A percentile compares a stretch with the other conserved stretches of the same genome.
These are phyloP conservation scores for Pseudocercospora vitis DNA, from an alignment of 2,329 filamentous ascomycete species.

Conservation along the genomic window DNA sequence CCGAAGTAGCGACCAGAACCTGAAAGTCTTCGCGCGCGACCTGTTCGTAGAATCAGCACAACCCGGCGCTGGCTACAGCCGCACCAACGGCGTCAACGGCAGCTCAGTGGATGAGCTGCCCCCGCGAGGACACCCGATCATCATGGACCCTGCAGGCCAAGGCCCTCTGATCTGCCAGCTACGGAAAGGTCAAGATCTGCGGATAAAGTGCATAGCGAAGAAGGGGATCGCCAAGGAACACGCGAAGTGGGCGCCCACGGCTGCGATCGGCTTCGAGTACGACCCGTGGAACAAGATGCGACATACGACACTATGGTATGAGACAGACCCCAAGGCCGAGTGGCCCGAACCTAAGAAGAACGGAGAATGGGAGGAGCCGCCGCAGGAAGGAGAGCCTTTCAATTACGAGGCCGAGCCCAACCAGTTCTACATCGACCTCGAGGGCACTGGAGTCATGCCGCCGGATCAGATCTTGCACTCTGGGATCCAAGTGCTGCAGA, in stretches of 20 bases:
- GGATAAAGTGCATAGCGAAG: conserved; percentile 89
- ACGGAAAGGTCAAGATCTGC: conserved; percentile 82
- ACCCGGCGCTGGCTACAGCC: conserved; percentile 71
- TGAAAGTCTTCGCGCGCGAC: conserved; percentile 92
- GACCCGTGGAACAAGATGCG: conserved; percentile 95
- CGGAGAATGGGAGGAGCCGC: conserved; percentile 74
- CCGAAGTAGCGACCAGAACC: conserved; percentile 77
- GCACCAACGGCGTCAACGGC: conserved; percentile 57
- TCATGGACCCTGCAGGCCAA: conserved; percentile 76
- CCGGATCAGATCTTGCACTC: conserved; percentile 82
- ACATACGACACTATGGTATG: conserved; percentile 93
- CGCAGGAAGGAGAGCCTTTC: conserved; percentile 80
- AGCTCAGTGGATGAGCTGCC: conserved; percentile 63
- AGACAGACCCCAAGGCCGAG: conserved; percentile 59
- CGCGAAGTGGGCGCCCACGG: conserved; percentile 92
- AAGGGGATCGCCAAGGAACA: conserved; percentile 99
- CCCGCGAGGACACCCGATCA: conserved; percentile 68
- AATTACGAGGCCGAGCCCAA: conserved; percentile 83
- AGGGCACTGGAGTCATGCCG: conserved; percentile 81
- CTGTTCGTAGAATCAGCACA: conserved; percentile 59
- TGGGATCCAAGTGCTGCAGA: conserved; percentile 83
- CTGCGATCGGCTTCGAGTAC: conserved; percentile 95
- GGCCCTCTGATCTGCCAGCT: conserved; percentile 89
- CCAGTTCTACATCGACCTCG: conserved; percentile 88
- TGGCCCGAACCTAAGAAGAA: conserved; percentile 51